Conservation (phyloP, 2,329 filamentous ascomycete species). For the Pestalotiopsis sp. region DNA sequence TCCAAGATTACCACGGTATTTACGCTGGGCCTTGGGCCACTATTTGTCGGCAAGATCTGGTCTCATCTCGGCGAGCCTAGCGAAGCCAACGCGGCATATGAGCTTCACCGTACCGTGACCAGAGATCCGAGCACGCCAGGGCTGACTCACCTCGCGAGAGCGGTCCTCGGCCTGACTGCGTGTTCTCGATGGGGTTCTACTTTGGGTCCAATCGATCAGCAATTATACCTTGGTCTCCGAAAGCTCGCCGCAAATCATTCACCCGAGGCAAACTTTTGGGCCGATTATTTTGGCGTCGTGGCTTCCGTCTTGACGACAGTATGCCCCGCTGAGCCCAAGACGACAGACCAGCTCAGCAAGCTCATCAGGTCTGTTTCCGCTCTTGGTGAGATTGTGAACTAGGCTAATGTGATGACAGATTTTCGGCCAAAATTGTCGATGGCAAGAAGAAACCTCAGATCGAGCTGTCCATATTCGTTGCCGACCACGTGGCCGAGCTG, state of each 20-base stretch:
- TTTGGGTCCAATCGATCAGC: conserved; percentile 49
- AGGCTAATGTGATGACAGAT: conserved; percentile 18
- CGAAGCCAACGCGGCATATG: conserved; percentile 64
- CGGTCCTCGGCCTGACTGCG: conserved; percentile 70
- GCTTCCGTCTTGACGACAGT: conserved; percentile 46
- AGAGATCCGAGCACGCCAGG: conserved; percentile 72
- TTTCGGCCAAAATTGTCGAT: conserved; percentile 19
- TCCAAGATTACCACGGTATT: conserved; percentile 43
- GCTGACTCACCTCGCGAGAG: conserved; percentile 71
- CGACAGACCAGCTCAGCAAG: conserved; percentile 34
- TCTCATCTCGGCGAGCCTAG: conserved; percentile 48
- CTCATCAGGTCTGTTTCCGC: conserved; percentile 41
- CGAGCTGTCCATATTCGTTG: conserved; percentile 27
- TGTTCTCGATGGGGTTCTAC: conserved; percentile 76
- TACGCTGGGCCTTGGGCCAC: conserved; percentile 40
- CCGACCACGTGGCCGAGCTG: conserved; percentile 17
- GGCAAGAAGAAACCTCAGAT: conserved; percentile 31
- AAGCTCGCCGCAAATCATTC: conserved; percentile 40
- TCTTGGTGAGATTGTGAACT: not conserved
- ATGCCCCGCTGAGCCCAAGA: conserved; percentile 43
- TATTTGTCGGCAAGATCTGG: conserved; percentile 58
- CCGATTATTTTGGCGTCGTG: conserved; percentile 53
- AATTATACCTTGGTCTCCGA: conserved; percentile 45
- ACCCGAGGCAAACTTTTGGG: conserved; percentile 51
- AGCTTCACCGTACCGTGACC: conserved; percentile 72